A percentile compares a stretch with the other conserved stretches of the same genome.
phyloP scores from a whole-genome alignment of 805 yeast species.

The Pichia sporocuriosa region DNA sequence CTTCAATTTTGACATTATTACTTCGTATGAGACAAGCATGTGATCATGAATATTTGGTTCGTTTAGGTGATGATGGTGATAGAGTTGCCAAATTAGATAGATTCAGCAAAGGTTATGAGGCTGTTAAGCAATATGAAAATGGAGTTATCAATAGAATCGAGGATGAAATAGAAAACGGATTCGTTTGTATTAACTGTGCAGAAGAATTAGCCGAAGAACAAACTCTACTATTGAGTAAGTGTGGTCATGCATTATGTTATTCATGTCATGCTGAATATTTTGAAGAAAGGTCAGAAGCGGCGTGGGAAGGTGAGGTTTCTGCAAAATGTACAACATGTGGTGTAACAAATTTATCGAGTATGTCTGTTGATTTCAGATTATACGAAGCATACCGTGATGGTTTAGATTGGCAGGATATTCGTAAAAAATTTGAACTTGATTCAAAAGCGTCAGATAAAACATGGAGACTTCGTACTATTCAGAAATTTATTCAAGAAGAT shows the following conservation, averaged over 20 bases:
- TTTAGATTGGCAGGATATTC: conserved; percentile 20
- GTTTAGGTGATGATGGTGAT: conserved; percentile 47
- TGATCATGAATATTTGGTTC: conserved; percentile 68
- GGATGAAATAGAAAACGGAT: conserved; percentile 31
- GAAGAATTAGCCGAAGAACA: conserved; percentile 43
- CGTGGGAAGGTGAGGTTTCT: conserved; percentile 26
- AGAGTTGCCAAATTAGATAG: conserved; percentile 31
- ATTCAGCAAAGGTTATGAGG: conserved; percentile 26
- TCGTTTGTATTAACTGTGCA: conserved; percentile 59
- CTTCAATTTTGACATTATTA: conserved; percentile 62
- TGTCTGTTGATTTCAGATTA: conserved; percentile 40
- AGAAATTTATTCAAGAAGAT: conserved; percentile 27
- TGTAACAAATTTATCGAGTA: conserved; percentile 30
- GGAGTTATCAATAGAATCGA: conserved; percentile 31
- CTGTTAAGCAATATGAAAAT: conserved; percentile 18
- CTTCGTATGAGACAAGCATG: conserved; percentile 83
- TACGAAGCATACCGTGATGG: conserved; percentile 42
- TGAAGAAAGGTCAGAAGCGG: conserved; percentile 35
- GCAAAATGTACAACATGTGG: conserved; percentile 56
- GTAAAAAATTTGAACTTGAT: conserved; percentile 19
- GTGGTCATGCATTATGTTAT: conserved; percentile 73
- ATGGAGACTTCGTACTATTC: conserved; percentile 24
- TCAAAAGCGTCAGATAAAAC: conserved; percentile 20
- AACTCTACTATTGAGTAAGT: conserved; percentile 42
- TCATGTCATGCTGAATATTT: conserved; percentile 50